Evolutionary conservation across 352 stramenopile species (phyloP), one percentile per base, ranked within the genome.

Genomic region (Pythium diclinum): DNA sequence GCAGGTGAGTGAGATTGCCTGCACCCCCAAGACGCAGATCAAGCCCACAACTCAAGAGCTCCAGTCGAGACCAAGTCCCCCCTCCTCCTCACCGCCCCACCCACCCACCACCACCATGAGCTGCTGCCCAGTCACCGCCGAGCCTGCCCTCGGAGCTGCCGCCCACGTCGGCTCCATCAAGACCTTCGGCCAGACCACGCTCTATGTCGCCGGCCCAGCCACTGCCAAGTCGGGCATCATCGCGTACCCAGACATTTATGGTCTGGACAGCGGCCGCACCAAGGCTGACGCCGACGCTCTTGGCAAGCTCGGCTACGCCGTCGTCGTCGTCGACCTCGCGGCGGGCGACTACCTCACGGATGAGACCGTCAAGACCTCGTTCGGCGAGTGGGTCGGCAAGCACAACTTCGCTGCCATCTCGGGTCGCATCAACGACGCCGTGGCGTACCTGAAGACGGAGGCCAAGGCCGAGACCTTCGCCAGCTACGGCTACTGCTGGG

Each of bases 401-500:
- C 85, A 91, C 74, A 77, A 70, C 52, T 91, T 83, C 44, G 73
- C 74, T 21, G 55, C 77, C 10, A 77, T 92, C 47, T 74, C 69
- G 55, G 60, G 61, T 56, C 81, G 73, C 51, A 89, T 94, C 70
- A 74, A 87, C 53, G 83, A 91, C 69, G 85, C 83, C n/a, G 64
- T 90, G 23, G 67, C 75, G 38, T 90, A 91, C 74, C 72, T 92
- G 13, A 83, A 90, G 73, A 76, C 49, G 25, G 77, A 92, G 52
- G 82, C 71, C 34, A 72, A 73, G 7, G 85, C 71, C 30, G 73
- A 89, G 71, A 77, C 69, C 44, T 70, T 94, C 51, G 78, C 75
- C 40, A 90, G 78, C 69, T 92, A 92, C 64, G 85, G 85, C 59
- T 92, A 92, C 75, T 94, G 85, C 81, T 94, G 81, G 81, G 83